Percentiles rank a stretch among this genome's conserved stretches.
phyloP scores from a whole-genome alignment of 1,139 yeast genomes.

The Pichia sp. region DNA sequence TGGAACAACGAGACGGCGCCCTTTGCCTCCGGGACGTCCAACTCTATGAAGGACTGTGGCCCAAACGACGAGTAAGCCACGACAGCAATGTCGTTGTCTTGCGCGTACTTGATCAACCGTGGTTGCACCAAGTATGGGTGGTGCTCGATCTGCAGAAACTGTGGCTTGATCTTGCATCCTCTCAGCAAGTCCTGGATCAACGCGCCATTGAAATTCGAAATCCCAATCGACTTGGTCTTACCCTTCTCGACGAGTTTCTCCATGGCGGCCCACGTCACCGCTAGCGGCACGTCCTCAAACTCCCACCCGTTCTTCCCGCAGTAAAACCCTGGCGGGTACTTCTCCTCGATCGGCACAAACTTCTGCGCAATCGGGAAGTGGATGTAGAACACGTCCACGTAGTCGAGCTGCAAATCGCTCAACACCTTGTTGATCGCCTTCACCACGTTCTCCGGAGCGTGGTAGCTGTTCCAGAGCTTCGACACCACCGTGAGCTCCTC shows the following conservation, averaged over 20 bases:
- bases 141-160: conserved; percentile 83
- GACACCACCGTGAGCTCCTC: conserved; percentile 73
- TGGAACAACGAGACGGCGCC: conserved; percentile 52
- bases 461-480: conserved; percentile 77
- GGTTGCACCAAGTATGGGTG: conserved; percentile 87
- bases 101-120: conserved; percentile 58
- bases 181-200: conserved; percentile 70
- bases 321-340: conserved; percentile 73
- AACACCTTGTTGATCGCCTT: conserved; percentile 60
- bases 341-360: conserved; percentile 64
- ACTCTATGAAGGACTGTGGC: conserved; percentile 67
- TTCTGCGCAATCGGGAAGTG: conserved; percentile 80
- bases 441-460: conserved; percentile 58
- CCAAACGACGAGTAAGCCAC: conserved; percentile 88
- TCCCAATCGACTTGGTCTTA: conserved; percentile 71
- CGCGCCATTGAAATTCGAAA: conserved; percentile 79
- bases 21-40: conserved; percentile 50
- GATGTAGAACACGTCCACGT: conserved; percentile 68
- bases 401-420: conserved; percentile 60
- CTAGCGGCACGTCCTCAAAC: conserved; percentile 65
- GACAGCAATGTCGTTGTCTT: conserved; percentile 58
- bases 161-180: conserved; percentile 69
- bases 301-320: conserved; percentile 54
- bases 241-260: conserved; percentile 61
- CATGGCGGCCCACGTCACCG: conserved; percentile 77